Evolutionary conservation across 2,329 filamentous ascomycete species (phyloP).

Genomic region (Elsinoe ampelina): DNA sequence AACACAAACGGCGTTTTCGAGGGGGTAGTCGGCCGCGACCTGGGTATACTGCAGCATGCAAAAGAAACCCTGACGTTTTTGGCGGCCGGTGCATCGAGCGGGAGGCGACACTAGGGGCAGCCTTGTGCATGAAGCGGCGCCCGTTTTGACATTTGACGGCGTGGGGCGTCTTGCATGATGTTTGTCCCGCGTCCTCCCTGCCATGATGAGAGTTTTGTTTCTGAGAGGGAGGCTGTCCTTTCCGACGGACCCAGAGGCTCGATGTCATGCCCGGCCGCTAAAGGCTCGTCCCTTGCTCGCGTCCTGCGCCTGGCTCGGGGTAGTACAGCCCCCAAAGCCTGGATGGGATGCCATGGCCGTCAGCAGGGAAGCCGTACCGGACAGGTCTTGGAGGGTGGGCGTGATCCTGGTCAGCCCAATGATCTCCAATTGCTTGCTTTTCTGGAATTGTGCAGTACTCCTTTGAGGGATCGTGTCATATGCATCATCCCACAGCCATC

Average conservation of each 20-base stretch:
- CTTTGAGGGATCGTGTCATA: neutral
- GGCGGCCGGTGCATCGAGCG: conserved; percentile 5
- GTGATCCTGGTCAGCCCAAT: neutral
- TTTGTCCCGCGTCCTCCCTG: conserved; percentile 3
- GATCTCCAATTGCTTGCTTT: conserved; percentile 5
- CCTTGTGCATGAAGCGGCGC: conserved; percentile 7
- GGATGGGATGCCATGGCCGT: neutral
- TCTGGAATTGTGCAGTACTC: conserved; percentile 6
- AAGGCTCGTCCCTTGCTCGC: conserved; percentile 3
- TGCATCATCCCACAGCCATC: too few species aligned
- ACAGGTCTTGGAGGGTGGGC: neutral
- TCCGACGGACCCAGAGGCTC: neutral
- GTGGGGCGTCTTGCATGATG: conserved; percentile 12
- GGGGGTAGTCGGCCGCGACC: conserved; percentile 6
- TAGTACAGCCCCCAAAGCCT: neutral
- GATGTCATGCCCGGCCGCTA: conserved; percentile 1
- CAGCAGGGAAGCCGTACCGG: neutral
- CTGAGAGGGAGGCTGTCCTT: neutral
- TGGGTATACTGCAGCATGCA: conserved; percentile 3
- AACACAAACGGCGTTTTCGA: conserved; percentile 12
- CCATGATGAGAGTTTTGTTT: neutral
- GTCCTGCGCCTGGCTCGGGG: neutral
- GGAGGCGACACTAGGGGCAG: conserved; percentile 3
- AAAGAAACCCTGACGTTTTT: conserved; percentile 7
- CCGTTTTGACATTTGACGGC: conserved; percentile 15